Conservation (phyloP, 129 eudicot species). For the sunflower (Helianthus annuus) region DNA sequence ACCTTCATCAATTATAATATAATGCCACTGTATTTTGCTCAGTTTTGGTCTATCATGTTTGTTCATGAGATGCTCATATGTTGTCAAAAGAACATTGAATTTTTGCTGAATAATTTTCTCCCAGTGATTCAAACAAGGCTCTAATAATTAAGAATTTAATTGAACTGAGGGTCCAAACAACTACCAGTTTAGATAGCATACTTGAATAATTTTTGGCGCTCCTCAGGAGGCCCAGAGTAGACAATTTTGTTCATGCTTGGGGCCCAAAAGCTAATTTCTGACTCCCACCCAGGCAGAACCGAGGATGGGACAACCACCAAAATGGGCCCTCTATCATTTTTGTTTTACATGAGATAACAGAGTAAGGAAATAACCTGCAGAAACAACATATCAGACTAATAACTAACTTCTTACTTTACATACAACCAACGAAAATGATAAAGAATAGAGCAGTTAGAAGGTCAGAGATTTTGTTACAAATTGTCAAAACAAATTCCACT, state of each 20-base stretch:
- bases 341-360: constrained; percentile 90
- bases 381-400: constrained; percentile 31
- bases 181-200: constrained; percentile 35
- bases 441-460: too few relatives aligned
- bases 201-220: constrained; percentile 89
- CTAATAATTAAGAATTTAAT: background rate
- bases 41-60: constrained; percentile 98
- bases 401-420: background rate
- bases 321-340: constrained; percentile 98
- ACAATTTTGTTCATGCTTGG: constrained; percentile 87
- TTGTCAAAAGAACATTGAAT: constrained; percentile 94
- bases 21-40: constrained; percentile 93
- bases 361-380: constrained; percentile 84
- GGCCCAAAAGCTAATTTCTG: constrained; percentile 90
- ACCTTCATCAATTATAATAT: constrained; percentile 96
- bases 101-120: constrained; percentile 88
- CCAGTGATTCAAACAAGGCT: constrained; percentile 42
- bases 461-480: too few relatives aligned
- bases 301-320: constrained; percentile 92
- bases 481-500: too few relatives aligned
- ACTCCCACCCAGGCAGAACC: constrained; percentile 94
- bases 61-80: constrained; percentile 98
- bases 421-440: background rate
- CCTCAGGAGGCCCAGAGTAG: constrained; percentile 95
- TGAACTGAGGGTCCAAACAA: background rate